Evolutionary conservation across 2,329 filamentous ascomycete species (phyloP).

Genomic region (Botryotinia convoluta): DNA sequence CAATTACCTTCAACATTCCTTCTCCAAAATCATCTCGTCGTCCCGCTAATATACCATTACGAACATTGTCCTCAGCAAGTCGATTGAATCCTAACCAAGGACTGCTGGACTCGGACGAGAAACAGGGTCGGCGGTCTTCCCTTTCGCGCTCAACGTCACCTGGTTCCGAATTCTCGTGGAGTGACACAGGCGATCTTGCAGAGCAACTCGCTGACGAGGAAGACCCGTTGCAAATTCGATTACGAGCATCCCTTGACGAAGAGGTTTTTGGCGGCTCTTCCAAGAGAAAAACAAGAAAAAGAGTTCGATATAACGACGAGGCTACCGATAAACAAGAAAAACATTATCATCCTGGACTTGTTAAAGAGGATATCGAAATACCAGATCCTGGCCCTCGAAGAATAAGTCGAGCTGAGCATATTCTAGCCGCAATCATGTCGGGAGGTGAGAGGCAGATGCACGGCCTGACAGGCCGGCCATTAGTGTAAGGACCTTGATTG

Average conservation of each 20-base stretch:
- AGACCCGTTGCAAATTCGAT: constrained; percentile 72
- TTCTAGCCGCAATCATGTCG: constrained; percentile 83
- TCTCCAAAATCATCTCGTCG: constrained; percentile 63
- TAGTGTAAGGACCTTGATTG: constrained; percentile 63
- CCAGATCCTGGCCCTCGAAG: constrained; percentile 63
- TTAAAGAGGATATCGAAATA: constrained; percentile 79
- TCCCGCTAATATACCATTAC: constrained; percentile 82
- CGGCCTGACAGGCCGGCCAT: constrained; percentile 91
- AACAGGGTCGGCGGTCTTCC: constrained; percentile 44
- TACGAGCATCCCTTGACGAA: constrained; percentile 64
- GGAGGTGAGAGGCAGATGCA: constrained; percentile 73
- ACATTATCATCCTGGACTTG: constrained; percentile 41
- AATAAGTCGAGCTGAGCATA: constrained; percentile 64
- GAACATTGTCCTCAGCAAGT: constrained; percentile 56
- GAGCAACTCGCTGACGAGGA: constrained; percentile 84
- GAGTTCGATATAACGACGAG: constrained; percentile 63
- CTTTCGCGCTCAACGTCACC: constrained; percentile 55
- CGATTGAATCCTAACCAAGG: constrained; percentile 42
- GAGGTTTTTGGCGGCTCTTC: constrained; percentile 53
- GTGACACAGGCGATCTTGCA: constrained; percentile 90
- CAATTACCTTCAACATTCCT: constrained; percentile 82
- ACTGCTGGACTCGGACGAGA: constrained; percentile 45
- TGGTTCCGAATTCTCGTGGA: constrained; percentile 77
- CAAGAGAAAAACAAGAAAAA: constrained; percentile 53
- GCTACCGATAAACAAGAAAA: constrained; percentile 44